Conservation (phyloP, 306 rosid genomes). For the Cercis canadensis region DNA sequence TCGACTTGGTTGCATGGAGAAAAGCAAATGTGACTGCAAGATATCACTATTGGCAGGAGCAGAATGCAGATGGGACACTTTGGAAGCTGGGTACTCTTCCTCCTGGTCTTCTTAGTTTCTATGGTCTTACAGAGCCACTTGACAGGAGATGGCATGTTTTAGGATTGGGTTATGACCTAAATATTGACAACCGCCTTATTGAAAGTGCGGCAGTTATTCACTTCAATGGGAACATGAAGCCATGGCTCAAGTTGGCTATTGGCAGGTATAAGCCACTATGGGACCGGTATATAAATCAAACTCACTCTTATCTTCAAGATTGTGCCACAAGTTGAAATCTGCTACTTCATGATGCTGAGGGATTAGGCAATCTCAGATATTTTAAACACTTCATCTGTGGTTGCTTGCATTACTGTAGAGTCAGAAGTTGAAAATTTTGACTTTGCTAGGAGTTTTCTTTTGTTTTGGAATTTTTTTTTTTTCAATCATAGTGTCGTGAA, state of each 20-base stretch:
- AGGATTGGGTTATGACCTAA: constrained; percentile 91
- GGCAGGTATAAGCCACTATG: constrained; percentile 87
- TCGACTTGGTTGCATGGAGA: constrained; percentile 94
- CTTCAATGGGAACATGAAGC: constrained; percentile 96
- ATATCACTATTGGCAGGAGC: constrained; percentile 97
- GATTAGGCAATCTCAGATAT: constrained; percentile 49
- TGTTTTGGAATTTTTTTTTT: constrained; percentile 25
- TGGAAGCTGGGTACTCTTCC: constrained; percentile 98
- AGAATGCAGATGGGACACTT: constrained; percentile 77
- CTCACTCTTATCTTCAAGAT: constrained; percentile 78
- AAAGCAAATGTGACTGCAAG: constrained; percentile 79
- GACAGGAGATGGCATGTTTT: constrained; percentile 99
- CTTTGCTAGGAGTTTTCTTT: constrained; percentile 51
- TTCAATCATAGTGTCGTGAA: constrained; percentile 53
- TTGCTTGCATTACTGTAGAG: constrained; percentile 57
- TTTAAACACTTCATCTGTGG: constrained; percentile 49
- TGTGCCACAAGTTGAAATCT: constrained; percentile 76
- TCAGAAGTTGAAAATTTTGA: constrained; percentile 84
- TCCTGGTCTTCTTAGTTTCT: constrained; percentile 86
- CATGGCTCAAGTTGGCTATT: constrained; percentile 93
- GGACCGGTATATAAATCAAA: constrained; percentile 85
- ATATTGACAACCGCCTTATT: constrained; percentile 87
- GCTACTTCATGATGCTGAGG: constrained; percentile 61
- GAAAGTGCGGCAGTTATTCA: constrained; percentile 94
- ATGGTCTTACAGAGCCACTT: constrained; percentile 97